phyloP scores from a whole-genome alignment of 352 stramenopile species.

The Pythium rishiriense region DNA sequence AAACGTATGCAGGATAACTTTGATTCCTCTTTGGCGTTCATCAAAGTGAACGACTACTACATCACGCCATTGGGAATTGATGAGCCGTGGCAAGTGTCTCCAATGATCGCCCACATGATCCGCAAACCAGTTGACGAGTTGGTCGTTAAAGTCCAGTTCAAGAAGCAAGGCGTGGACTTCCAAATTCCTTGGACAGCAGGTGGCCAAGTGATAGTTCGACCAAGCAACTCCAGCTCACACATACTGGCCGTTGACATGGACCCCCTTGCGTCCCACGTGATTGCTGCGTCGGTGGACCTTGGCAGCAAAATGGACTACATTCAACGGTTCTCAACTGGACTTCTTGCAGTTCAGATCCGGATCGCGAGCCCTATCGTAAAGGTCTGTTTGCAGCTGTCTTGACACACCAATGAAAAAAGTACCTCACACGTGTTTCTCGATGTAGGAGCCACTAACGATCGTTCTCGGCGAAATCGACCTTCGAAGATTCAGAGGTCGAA shows the following conservation, averaged over 20 bases:
- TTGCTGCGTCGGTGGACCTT: constrained; percentile 3
- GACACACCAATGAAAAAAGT: no score
- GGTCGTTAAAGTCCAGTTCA: constrained; percentile 16
- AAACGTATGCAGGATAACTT: constrained; percentile 6
- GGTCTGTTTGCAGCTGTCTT: neutral
- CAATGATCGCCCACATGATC: constrained; percentile 16
- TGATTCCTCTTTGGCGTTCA: constrained; percentile 8
- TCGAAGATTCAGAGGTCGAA: neutral
- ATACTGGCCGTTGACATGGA: neutral
- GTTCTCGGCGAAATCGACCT: constrained; percentile 5
- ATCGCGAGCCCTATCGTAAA: constrained; percentile 15
- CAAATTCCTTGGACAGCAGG: constrained; percentile 1
- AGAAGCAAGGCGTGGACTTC: constrained; percentile 5
- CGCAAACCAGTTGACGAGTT: constrained; percentile 7
- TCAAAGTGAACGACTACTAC: constrained; percentile 26
- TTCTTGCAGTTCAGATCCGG: constrained; percentile 7
- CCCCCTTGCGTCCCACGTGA: neutral
- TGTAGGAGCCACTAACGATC: constrained; percentile 15
- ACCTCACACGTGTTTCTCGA: neutral
- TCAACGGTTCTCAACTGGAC: constrained; percentile 1
- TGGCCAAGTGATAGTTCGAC: constrained; percentile 10
- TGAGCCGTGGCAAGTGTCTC: constrained; percentile 10
- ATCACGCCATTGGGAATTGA: constrained; percentile 6
- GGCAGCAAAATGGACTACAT: neutral
- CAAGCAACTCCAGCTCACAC: constrained; percentile 9